A percentile compares a stretch with the other conserved stretches of the same genome.
Conservation (phyloP, 768 basidiomycete species). For the Naematelia encephala region DNA sequence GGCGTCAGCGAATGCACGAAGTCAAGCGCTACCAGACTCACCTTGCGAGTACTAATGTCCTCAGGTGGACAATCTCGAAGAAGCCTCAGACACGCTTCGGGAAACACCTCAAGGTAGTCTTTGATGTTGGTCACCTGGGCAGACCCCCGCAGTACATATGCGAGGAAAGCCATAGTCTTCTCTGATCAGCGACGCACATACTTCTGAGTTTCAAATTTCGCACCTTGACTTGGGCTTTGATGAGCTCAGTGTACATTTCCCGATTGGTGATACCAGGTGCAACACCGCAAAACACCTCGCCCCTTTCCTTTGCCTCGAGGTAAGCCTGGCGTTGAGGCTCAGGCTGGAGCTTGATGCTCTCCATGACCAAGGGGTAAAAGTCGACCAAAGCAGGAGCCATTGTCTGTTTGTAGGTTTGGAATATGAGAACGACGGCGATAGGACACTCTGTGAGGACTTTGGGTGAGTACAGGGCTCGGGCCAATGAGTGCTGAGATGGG, state of each 20-base stretch:
- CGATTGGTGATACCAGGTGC: slow-evolving; percentile 69
- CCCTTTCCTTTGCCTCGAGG: slow-evolving; percentile 75
- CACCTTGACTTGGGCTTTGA: slow-evolving; percentile 88
- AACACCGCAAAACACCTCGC: slow-evolving; percentile 76
- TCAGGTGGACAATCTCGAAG: slow-evolving; percentile 90
- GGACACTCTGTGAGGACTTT: slow-evolving; percentile 93
- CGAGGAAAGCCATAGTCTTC: slow-evolving; percentile 80
- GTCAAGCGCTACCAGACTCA: slow-evolving; percentile 36
- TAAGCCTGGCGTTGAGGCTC: slow-evolving; percentile 76
- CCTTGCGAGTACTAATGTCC: slow-evolving; percentile 75
- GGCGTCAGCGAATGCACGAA: not conserved
- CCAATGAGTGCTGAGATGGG: slow-evolving; percentile 46
- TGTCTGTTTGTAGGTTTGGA: slow-evolving; percentile 70
- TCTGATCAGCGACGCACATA: slow-evolving; percentile 41
- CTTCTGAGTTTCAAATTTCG: slow-evolving; percentile 20
- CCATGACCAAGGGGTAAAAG: slow-evolving; percentile 73
- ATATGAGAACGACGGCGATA: slow-evolving; percentile 83
- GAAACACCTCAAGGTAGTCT: slow-evolving; percentile 73
- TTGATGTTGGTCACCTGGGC: slow-evolving; percentile 59
- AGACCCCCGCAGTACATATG: slow-evolving; percentile 75
- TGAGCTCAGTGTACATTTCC: slow-evolving; percentile 72
- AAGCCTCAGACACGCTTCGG: slow-evolving; percentile 75
- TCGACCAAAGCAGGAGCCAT: slow-evolving; percentile 66
- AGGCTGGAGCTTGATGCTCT: slow-evolving; percentile 71
- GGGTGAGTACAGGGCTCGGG: slow-evolving; percentile 79